Evolutionary conservation across 1,284 basidiomycete genomes (phyloP), one percentile per base, ranked within the genome.

Genomic region (Mycosarcoma maydis): DNA sequence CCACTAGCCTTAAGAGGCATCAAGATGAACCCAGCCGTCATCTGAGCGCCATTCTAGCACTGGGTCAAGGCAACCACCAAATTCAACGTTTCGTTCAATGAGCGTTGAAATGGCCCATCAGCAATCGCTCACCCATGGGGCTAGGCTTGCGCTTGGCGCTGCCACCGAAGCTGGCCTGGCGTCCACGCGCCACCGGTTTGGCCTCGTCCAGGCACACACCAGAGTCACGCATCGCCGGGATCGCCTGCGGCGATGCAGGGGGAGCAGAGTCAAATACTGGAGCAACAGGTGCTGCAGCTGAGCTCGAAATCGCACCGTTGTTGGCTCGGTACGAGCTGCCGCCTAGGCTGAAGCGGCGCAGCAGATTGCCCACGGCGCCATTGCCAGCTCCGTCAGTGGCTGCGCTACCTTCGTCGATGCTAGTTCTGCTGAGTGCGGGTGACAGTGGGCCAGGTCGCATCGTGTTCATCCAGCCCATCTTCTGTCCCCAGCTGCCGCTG

Each of bases 61-160:
- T n/a, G n/a, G n/a, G n/a, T n/a, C n/a, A n/a, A n/a, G n/a, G n/a
- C n/a, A n/a, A n/a, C n/a, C 29, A 14, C 9, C 29, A 30, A 14
- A 30, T 14, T 10, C 29, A 2, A 16, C 32, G 16, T n/a, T 6
- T 6, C 11, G 13, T 6, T 37, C 37, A 76, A 43, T 73, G 69
- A 16, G 72, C 72, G 24, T 66, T 75, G 27, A 75, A 73, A 55
- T 77, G 76, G 23, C 76, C 76, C 76, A 77, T 77, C 10, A 77
- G 53, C 20, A 77, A 47, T n/a, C 76, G 55, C 54, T 77, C 76
- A 16, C 76, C 72, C 76, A 77, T 77, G 2, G 76, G 76, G 55
- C 76, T 77, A 2, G 76, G 76, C 55, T 67, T 66, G 39, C 76
- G 56, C 65, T 73, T 72, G 30, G 47, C 36, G 50, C 38, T 65